Percentiles rank a stretch among this genome's conserved stretches.
These are phyloP conservation scores for Myriosclerotinia curreyana DNA, from an alignment of 2,329 filamentous ascomycete genomes.

Conservation along the genomic window DNA sequence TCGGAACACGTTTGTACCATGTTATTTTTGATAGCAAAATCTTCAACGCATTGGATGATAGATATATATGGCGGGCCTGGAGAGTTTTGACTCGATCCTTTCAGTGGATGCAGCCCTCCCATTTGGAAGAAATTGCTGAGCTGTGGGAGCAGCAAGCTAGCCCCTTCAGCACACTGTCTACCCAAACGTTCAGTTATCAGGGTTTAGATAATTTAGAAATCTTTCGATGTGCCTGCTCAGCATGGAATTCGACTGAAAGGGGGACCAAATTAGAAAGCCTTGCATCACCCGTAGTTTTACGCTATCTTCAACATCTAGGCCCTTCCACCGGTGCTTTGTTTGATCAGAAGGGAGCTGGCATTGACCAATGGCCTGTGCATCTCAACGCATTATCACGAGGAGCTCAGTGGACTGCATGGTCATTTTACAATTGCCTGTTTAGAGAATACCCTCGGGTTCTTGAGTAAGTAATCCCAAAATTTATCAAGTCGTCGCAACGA, in stretches of 20 bases:
- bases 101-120: constrained; percentile 25
- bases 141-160: constrained; percentile 29
- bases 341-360: neutral
- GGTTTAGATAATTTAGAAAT: constrained; percentile 32
- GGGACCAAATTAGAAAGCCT: constrained; percentile 24
- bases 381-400: constrained; percentile 25
- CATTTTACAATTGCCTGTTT: constrained; percentile 31
- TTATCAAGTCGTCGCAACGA: neutral
- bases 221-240: constrained; percentile 33
- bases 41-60: constrained; percentile 30
- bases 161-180: constrained; percentile 28
- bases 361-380: constrained; percentile 15
- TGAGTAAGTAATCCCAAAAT: constrained; percentile 25
- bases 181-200: neutral
- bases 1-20: constrained; percentile 40
- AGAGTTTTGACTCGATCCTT: constrained; percentile 33
- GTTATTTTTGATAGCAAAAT: constrained; percentile 36
- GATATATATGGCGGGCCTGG: constrained; percentile 37
- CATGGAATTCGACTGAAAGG: constrained; percentile 29
- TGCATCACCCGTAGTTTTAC: constrained; percentile 25
- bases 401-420: constrained; percentile 31
- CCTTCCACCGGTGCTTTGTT: constrained; percentile 25
- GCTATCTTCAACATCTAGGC: constrained; percentile 26
- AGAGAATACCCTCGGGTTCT: constrained; percentile 35
- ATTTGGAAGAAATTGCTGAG: constrained; percentile 27